Percentiles rank a stretch among this genome's conserved stretches.
phyloP scores from a whole-genome alignment of 768 basidiomycete species.

The Clitopilus hobsonii region DNA sequence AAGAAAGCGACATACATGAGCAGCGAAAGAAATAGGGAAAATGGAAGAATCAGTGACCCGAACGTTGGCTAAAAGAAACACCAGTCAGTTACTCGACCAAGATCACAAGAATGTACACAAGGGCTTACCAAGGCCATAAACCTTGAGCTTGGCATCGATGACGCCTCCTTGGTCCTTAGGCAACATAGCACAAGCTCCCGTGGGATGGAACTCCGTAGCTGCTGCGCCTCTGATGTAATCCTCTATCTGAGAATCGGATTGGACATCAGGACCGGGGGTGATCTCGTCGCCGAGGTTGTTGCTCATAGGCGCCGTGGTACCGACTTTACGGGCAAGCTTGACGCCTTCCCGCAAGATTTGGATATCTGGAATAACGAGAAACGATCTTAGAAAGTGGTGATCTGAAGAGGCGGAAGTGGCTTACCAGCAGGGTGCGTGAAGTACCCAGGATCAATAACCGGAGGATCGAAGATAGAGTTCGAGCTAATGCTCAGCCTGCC shows the following conservation, averaged over 20 bases:
- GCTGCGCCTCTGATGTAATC: not conserved
- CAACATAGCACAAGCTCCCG: conserved; percentile 24
- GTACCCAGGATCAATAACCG: conserved; percentile 6
- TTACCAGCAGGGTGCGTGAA: conserved; percentile 4
- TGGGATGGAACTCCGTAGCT: conserved; percentile 1
- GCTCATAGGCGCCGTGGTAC: not conserved
- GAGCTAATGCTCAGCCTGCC: conserved; percentile 4
- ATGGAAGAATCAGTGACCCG: conserved; percentile 56
- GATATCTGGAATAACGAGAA: not conserved
- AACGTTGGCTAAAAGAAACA: conserved; percentile 34
- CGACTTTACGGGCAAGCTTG: conserved; percentile 8
- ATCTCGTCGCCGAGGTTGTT: not conserved
- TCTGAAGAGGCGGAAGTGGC: not conserved
- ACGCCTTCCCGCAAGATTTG: conserved; percentile 1
- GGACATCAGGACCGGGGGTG: not conserved
- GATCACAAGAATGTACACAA: not conserved
- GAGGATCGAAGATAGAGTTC: conserved; percentile 2
- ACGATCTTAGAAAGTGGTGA: not conserved
- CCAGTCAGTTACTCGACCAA: not conserved
- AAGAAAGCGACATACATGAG: conserved; percentile 1
- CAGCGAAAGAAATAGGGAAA: conserved; percentile 35
- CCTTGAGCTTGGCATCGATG: conserved; percentile 26
- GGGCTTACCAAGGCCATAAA: conserved; percentile 21
- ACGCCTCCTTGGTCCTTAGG: conserved; percentile 25
- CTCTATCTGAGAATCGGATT: conserved; percentile 10